phyloP scores from a whole-genome alignment of 1,284 basidiomycete species.

The Papiliotrema terrestris region DNA sequence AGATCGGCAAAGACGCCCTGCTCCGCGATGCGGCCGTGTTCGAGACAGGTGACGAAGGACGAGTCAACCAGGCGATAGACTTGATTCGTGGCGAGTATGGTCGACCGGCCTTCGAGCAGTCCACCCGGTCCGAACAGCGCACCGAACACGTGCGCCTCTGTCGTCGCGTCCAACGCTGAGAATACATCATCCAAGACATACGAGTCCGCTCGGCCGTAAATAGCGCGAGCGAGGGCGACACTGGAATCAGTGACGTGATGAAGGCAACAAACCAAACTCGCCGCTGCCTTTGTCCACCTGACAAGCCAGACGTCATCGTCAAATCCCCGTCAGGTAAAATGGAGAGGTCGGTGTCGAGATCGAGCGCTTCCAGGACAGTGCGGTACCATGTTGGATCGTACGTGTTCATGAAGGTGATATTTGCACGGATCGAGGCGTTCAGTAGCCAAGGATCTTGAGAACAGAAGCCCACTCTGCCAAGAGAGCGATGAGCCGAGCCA shows the following conservation, averaged over 20 bases:
- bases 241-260: neutral
- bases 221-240: conserved; percentile 42
- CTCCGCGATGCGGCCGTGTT: conserved; percentile 9
- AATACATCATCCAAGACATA: conserved; percentile 80
- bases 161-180: conserved; percentile 69
- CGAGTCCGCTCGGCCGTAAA: conserved; percentile 55
- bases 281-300: conserved; percentile 72
- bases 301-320: conserved; percentile 7
- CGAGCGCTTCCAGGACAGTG: conserved; percentile 69
- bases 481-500: conserved; percentile 56
- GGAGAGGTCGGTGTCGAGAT: conserved; percentile 62
- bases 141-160: conserved; percentile 15
- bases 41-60: conserved; percentile 10
- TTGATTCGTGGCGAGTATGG: conserved; percentile 20
- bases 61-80: conserved; percentile 14
- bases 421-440: conserved; percentile 50
- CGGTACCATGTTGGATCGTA: conserved; percentile 64
- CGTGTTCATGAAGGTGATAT: conserved; percentile 62
- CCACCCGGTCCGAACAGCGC: conserved; percentile 13
- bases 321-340: conserved; percentile 69
- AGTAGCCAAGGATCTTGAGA: conserved; percentile 75
- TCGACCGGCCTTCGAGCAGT: conserved; percentile 6
- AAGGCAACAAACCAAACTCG: conserved; percentile 46
- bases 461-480: conserved; percentile 68
- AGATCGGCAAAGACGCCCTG: conserved; percentile 13